Percentiles rank a stretch among this genome's conserved stretches.
These are phyloP conservation scores for Pythium volutum DNA, from an alignment of 352 stramenopile species.

Conservation along the genomic window DNA sequence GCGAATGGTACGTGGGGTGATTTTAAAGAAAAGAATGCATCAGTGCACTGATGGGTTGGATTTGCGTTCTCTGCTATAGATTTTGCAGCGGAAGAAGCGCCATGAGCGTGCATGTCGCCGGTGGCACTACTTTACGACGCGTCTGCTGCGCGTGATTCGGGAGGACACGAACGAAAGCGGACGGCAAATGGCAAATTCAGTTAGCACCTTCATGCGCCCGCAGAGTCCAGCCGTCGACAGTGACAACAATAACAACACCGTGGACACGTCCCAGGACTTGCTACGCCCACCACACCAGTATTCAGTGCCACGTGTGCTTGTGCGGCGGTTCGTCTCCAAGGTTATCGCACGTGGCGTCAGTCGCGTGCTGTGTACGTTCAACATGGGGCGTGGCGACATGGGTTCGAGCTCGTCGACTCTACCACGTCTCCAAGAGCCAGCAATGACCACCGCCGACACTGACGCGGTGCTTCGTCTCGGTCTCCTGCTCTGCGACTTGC, in stretches of 20 bases:
- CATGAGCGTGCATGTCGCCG: slow-evolving; percentile 32
- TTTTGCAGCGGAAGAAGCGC: slow-evolving; percentile 32
- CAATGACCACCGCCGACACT: slow-evolving; percentile 1
- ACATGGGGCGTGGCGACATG: slow-evolving; percentile 19
- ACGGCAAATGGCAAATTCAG: background rate
- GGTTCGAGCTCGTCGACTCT: background rate
- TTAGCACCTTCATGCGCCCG: too few species aligned
- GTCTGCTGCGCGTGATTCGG: slow-evolving; percentile 23
- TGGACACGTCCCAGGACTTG: slow-evolving; percentile 2
- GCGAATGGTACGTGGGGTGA: slow-evolving; percentile 19
- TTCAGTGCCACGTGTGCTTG: slow-evolving; percentile 23
- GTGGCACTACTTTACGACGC: slow-evolving; percentile 38
- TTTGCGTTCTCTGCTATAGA: slow-evolving; percentile 1
- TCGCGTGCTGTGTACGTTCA: slow-evolving; percentile 35
- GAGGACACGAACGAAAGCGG: slow-evolving; percentile 13
- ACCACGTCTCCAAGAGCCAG: background rate
- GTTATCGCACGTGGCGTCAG: slow-evolving; percentile 28
- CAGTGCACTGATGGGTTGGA: background rate
- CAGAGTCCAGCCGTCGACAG: background rate
- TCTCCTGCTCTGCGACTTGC: slow-evolving; percentile 36
- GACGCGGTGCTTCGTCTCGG: slow-evolving; percentile 28
- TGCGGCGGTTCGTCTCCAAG: slow-evolving; percentile 34
- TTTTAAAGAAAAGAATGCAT: background rate
- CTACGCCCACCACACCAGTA: slow-evolving; percentile 7
- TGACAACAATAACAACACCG: background rate